Evolutionary conservation across 148 eudicot species (phyloP), one percentile per base, ranked within the genome.

Genomic region (Dianthus caryophyllus): DNA sequence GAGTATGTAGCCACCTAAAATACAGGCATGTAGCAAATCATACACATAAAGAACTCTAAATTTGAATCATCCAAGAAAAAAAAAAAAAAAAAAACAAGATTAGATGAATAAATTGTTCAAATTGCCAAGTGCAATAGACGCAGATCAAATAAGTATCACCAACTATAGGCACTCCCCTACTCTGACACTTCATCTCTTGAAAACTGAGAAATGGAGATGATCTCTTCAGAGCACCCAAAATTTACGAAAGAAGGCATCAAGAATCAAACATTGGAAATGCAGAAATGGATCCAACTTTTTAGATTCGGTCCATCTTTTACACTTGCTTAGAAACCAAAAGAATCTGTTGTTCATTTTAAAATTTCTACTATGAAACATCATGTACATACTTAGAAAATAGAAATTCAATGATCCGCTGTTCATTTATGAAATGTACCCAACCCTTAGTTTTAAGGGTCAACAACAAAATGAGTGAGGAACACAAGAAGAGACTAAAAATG

Each of bases 31-130:
- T 21, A 18, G 20, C 39, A 57, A 57, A 57, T 57, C 38, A 57
- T 39, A 57, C 27, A 52, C 21, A 17, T 30, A 12, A 57, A 57
- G 61, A 52, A 22, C 56, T 52, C 56, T 52, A 52, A 52, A 52
- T 52, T 21, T 21, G 29, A 52, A 9, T 2, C 56, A 52, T 52
- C 22, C 26, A 21, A 2, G 17, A 16, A n/a, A 49, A 49, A 17
- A 2, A 49, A 2, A 20, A 49, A 2, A 4, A n/a, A 14, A 5
- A 14, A 2, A 2, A 20, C 20, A 49, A 0, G 18, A 16, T 17
- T 49, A 22, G 18, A 1, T 17, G 2, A 49, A 5, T 5, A 17
- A 16, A 2, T 33, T 48, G 52, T 6, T 48, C 52, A 48, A 48
- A 15, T 16, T 20, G 20, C 52, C 7, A 16, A 48, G n/a, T 48